Conservation (phyloP, 2,329 filamentous ascomycete species). For the Cladophialophora chaetospira region DNA sequence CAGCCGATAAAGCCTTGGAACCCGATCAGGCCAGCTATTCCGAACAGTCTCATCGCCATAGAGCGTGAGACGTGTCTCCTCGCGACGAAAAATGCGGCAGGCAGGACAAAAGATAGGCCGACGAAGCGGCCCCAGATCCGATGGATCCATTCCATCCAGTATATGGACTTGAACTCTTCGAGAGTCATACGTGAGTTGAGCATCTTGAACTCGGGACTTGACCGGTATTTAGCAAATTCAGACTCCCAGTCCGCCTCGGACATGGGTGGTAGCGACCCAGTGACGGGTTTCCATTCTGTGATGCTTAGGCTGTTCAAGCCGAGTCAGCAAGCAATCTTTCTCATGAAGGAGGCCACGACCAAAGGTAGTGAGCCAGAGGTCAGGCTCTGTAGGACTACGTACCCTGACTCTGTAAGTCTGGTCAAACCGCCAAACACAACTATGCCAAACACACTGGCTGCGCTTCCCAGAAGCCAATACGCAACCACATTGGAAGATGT, state of each 20-base stretch:
- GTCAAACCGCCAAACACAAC: conserved; percentile 94
- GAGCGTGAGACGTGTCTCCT: conserved; percentile 73
- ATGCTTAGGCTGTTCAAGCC: conserved; percentile 75
- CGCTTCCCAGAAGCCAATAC: conserved; percentile 90
- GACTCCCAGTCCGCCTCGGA: conserved; percentile 80
- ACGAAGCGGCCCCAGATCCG: conserved; percentile 92
- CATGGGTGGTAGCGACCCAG: conserved; percentile 83
- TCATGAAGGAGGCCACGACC: neutral
- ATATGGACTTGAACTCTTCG: conserved; percentile 95
- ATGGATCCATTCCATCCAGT: conserved; percentile 99
- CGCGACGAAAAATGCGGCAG: conserved; percentile 84
- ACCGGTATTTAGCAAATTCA: conserved; percentile 89
- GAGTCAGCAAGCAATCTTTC: neutral
- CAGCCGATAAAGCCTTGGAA: conserved; percentile 95
- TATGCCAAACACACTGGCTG: conserved; percentile 92
- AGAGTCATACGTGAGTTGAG: conserved; percentile 93
- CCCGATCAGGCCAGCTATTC: conserved; percentile 85
- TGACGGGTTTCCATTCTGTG: conserved; percentile 97
- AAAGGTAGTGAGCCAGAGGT: too few relatives aligned
- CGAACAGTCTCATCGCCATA: conserved; percentile 76
- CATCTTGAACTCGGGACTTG: conserved; percentile 87
- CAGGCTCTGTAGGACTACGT: too few relatives aligned
- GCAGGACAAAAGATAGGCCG: conserved; percentile 84
- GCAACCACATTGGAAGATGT: conserved; percentile 75
- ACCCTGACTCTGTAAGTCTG: conserved; percentile 94